Conservation (phyloP, 2,329 filamentous ascomycete genomes). For the Epichloe sibirici region DNA sequence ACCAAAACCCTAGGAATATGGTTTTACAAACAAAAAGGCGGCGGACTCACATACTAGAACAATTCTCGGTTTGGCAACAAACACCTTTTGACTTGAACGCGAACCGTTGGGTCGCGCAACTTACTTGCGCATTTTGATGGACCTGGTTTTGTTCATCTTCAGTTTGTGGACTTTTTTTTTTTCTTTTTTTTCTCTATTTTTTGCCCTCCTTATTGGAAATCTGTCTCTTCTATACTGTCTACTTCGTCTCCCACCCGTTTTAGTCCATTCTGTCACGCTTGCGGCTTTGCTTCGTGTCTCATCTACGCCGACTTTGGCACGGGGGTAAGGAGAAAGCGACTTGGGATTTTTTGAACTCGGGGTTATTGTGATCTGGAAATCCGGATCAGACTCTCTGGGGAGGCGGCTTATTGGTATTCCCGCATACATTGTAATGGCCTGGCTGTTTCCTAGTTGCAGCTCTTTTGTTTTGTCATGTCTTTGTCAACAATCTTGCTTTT, state of each 20-base stretch:
- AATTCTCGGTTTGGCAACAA: slow-evolving; percentile 11
- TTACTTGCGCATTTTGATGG: neutral
- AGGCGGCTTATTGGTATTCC: neutral
- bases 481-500: slow-evolving; percentile 1
- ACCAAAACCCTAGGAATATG: slow-evolving; percentile 1
- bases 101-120: neutral
- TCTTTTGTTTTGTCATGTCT: slow-evolving; percentile 7
- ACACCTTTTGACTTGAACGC: slow-evolving; percentile 3
- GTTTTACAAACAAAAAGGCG: slow-evolving; percentile 3
- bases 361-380: neutral
- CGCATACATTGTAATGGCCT: slow-evolving; percentile 4
- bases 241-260: no score
- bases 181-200: neutral
- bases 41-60: slow-evolving; percentile 7
- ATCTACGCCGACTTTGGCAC: neutral
- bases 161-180: neutral
- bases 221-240: neutral
- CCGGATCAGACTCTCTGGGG: neutral
- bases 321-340: neutral
- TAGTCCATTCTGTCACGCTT: neutral
- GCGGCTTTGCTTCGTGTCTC: neutral
- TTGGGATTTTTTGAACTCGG: neutral
- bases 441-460: slow-evolving; percentile 9
- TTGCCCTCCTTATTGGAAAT: neutral
- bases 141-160: neutral